phyloP scores from a whole-genome alignment of 2,329 filamentous ascomycete species.

The Paracoccidioides lutzii region DNA sequence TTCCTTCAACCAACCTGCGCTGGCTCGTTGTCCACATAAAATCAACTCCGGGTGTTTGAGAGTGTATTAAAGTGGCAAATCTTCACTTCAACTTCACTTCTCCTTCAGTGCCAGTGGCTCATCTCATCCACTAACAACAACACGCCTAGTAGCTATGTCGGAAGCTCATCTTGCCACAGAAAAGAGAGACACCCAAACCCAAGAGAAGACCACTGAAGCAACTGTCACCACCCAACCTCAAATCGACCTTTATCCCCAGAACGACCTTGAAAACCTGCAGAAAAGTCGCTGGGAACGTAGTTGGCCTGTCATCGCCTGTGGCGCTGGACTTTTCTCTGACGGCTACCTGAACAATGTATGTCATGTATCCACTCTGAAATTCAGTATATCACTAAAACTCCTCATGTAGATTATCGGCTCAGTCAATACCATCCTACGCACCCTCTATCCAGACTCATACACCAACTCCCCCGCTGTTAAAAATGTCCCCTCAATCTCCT shows the following conservation, averaged over 20 bases:
- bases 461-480: conserved; percentile 53
- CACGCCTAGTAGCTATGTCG: neutral
- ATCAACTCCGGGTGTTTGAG: no score
- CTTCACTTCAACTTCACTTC: neutral
- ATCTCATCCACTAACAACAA: no score
- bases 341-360: conserved; percentile 79
- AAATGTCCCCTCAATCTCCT: conserved; percentile 71
- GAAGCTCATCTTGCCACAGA: neutral
- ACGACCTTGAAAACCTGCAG: conserved; percentile 4
- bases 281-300: conserved; percentile 41
- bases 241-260: neutral
- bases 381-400: neutral
- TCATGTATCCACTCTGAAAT: neutral
- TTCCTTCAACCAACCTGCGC: no score
- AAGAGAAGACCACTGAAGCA: conserved; percentile 1
- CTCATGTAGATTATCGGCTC: conserved; percentile 60
- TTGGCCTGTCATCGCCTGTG: conserved; percentile 73
- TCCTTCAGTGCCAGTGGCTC: no score
- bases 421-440: conserved; percentile 61
- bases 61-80: no score
- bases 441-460: conserved; percentile 59
- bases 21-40: no score
- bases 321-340: conserved; percentile 80
- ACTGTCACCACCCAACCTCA: neutral
- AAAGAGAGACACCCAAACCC: neutral